Conservation (phyloP, 106 monocot genomes). For the Dendrobium huoshanense region DNA sequence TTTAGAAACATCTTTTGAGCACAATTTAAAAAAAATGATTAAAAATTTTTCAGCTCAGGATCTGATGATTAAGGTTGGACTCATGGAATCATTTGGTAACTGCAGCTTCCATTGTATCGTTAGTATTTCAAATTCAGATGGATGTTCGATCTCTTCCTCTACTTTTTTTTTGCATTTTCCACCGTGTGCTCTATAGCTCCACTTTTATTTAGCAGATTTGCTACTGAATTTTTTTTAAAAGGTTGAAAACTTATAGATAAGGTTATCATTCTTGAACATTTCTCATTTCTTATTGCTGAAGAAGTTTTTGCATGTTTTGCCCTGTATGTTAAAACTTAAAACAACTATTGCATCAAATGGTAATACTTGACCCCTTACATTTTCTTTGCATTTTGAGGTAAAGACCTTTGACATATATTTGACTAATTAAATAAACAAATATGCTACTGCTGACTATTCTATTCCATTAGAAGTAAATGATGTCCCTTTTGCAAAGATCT, state of each 20-base stretch:
- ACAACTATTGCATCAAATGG: slow-evolving; percentile 15
- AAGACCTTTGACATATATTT: slow-evolving; percentile 60
- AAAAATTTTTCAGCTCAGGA: too few species aligned
- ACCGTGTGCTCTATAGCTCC: slow-evolving; percentile 65
- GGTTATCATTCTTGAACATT: slow-evolving; percentile 69
- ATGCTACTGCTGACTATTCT: slow-evolving; percentile 11
- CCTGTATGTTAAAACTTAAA: slow-evolving; percentile 5
- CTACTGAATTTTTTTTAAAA: slow-evolving; percentile 37
- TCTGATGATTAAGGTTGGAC: too few species aligned
- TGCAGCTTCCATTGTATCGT: too few species aligned
- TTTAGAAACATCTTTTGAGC: slow-evolving; percentile 17
- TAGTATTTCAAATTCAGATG: too few species aligned
- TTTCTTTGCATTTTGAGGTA: slow-evolving; percentile 43
- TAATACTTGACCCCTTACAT: slow-evolving; percentile 25
- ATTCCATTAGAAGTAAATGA: slow-evolving; percentile 2
- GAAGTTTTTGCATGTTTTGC: slow-evolving; percentile 12
- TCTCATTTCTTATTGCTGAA: slow-evolving; percentile 10
- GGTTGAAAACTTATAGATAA: slow-evolving; percentile 49
- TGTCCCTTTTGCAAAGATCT: slow-evolving; percentile 7
- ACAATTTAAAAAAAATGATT: neutral
- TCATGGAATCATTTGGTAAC: too few species aligned
- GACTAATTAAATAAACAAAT: slow-evolving; percentile 18
- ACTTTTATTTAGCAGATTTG: slow-evolving; percentile 53
- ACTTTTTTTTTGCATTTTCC: slow-evolving; percentile 55
- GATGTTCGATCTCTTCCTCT: slow-evolving; percentile 21